Conservation (phyloP, 805 yeast species). For the Lachancea dasiensis region DNA sequence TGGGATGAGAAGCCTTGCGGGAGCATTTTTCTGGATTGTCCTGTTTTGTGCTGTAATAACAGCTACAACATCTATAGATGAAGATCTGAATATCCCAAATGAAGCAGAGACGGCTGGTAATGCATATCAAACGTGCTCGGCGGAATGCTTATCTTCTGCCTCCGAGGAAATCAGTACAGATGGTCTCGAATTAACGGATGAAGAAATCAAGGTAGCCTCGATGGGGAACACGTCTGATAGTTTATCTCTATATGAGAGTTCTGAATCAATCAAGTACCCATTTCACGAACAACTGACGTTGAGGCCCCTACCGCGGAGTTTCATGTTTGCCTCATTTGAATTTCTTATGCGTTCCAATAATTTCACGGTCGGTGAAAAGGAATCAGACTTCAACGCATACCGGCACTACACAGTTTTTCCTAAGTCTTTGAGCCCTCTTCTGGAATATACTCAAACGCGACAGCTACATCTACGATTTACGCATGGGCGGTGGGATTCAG, state of each 20-base stretch:
- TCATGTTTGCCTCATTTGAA: slow-evolving; percentile 61
- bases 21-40: too few species aligned
- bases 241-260: background rate
- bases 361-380: slow-evolving; percentile 24
- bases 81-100: slow-evolving; percentile 6
- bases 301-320: slow-evolving; percentile 69
- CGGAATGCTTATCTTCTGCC: background rate
- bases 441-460: slow-evolving; percentile 58
- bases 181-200: too few species aligned
- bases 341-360: slow-evolving; percentile 58
- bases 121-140: slow-evolving; percentile 1
- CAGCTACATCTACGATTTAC: slow-evolving; percentile 82
- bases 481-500: slow-evolving; percentile 94
- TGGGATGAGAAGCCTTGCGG: too few species aligned
- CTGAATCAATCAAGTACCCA: slow-evolving; percentile 29
- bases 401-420: slow-evolving; percentile 71
- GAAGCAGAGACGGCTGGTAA: slow-evolving; percentile 7
- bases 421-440: slow-evolving; percentile 68
- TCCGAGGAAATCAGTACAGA: slow-evolving; percentile 4
- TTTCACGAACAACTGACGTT: slow-evolving; percentile 59
- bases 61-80: slow-evolving; percentile 3
- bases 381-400: slow-evolving; percentile 20
- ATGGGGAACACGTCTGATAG: too few species aligned
- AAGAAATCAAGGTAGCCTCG: too few species aligned
- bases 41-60: too few species aligned